phyloP scores from a whole-genome alignment of 2,329 filamentous ascomycete genomes.

The Colletotrichum destructivum region DNA sequence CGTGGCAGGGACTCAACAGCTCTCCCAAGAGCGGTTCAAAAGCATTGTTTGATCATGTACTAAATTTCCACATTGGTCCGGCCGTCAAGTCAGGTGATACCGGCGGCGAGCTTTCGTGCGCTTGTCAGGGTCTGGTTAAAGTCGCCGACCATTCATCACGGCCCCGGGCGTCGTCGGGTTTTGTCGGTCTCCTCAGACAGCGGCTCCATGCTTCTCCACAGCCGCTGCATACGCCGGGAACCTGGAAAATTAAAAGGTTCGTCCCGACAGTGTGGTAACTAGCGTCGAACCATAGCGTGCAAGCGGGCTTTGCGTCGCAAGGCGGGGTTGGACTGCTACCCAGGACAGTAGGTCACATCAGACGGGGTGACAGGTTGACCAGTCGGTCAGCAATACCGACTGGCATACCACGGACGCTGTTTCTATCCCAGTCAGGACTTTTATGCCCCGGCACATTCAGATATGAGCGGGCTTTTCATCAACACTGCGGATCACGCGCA shows the following conservation, averaged over 20 bases:
- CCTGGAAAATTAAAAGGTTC: neutral
- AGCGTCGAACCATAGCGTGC: neutral
- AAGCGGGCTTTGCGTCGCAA: neutral
- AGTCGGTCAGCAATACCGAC: neutral
- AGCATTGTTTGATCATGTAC: neutral
- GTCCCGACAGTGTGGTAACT: neutral
- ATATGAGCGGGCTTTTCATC: neutral
- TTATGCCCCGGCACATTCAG: neutral
- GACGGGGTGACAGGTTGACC: neutral
- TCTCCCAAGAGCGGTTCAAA: neutral
- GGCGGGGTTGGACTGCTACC: conserved; percentile 49
- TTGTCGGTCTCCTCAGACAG: neutral
- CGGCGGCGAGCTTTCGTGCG: neutral
- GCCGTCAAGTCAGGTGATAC: neutral
- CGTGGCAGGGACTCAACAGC: neutral
- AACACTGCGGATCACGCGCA: neutral
- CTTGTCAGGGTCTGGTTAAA: too few relatives aligned
- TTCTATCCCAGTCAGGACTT: neutral
- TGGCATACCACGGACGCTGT: neutral
- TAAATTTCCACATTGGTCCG: too few relatives aligned
- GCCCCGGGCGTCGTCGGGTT: neutral
- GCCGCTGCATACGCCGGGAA: neutral
- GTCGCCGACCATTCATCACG: neutral
- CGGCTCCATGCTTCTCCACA: neutral
- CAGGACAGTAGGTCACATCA: neutral